Evolutionary conservation across 768 basidiomycete species (phyloP), one percentile per base, ranked within the genome.

Genomic region (Kwoniella bestiolae): DNA sequence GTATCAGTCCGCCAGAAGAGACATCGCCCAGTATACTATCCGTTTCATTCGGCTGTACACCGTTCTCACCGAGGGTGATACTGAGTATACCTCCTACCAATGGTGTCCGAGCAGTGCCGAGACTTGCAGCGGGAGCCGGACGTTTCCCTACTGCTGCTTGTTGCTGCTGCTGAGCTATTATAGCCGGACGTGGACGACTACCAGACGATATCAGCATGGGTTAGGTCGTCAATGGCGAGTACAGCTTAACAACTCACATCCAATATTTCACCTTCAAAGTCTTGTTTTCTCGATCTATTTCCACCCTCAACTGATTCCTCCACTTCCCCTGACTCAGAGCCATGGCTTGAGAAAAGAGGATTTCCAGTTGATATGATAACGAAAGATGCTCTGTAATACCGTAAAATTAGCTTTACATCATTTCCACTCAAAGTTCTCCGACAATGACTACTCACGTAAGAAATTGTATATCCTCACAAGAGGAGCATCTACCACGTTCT

Each of bases 311-410:
- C 73, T 86, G 68, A 38, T 69, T 67, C 34, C 73, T 60, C 77
- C 80, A 77, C 41, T 57, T 56, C 3, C 74, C 78, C 31, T 63
- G 60, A 6, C 72, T 71, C 12, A 81, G 63, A 14, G 58, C 21
- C 58, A 68, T 65, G 1, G 79, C 80, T 51, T 80, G 77, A 0
- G 62, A 46, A 41, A 74, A 72, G 0, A 97, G 80, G 67, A 93
- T 90, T 80, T 94, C 94, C 16, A 97, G 85, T 74, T 95, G 94
- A 80, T 96, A 96, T 2, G 91, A 89, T 64, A 96, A 81, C 26
- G 56, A 69, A 29, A 72, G 57, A 47, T 61, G 45, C 53, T 60
- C 51, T 57, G 14, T 45, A 11, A 34, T 12, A 12, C 12, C 9
- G 44, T 23, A n/a, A 11, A 38, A 7, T 63, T 23, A 31, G 41